Conservation (phyloP, 345 rosid genomes). For the Salix caprea region DNA sequence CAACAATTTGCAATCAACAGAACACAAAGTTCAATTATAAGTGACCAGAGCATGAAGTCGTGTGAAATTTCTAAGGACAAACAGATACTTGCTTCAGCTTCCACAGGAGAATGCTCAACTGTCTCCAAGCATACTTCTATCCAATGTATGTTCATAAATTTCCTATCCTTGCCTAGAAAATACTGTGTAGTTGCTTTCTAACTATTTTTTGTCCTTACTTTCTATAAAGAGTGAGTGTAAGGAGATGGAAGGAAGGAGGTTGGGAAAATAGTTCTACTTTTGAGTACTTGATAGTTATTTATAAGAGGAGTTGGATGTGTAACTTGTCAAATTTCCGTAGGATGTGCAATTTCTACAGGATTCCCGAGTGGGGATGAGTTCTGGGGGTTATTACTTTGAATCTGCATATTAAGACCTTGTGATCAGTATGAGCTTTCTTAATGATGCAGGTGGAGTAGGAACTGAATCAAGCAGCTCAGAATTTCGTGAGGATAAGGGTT, state of each 20-base stretch:
- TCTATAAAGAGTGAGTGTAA: not conserved
- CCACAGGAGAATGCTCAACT: conserved; percentile 19
- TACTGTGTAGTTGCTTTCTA: not conserved
- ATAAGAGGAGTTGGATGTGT: not conserved
- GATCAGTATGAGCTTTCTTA: conserved; percentile 3
- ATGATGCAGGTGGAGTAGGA: conserved; percentile 29
- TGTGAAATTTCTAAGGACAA: conserved; percentile 21
- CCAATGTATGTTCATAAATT: conserved; percentile 18
- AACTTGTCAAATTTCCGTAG: not conserved
- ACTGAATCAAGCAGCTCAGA: conserved; percentile 27
- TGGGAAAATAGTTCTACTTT: not conserved
- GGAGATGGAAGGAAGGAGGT: not conserved
- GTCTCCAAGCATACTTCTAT: conserved; percentile 4
- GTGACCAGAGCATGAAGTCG: conserved; percentile 21
- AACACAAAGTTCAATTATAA: conserved; percentile 10
- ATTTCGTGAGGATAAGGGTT: conserved; percentile 26
- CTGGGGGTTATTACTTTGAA: not conserved
- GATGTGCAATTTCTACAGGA: not conserved
- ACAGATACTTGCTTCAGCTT: conserved; percentile 14
- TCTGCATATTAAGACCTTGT: not conserved
- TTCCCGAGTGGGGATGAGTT: not conserved
- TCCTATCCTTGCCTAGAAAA: not conserved
- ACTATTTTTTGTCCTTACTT: not conserved
- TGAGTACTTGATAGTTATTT: not conserved
- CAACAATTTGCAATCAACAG: not conserved